These are phyloP conservation scores for Antrodiella citrinella DNA, from an alignment of 768 basidiomycete species.

Conservation along the genomic window DNA sequence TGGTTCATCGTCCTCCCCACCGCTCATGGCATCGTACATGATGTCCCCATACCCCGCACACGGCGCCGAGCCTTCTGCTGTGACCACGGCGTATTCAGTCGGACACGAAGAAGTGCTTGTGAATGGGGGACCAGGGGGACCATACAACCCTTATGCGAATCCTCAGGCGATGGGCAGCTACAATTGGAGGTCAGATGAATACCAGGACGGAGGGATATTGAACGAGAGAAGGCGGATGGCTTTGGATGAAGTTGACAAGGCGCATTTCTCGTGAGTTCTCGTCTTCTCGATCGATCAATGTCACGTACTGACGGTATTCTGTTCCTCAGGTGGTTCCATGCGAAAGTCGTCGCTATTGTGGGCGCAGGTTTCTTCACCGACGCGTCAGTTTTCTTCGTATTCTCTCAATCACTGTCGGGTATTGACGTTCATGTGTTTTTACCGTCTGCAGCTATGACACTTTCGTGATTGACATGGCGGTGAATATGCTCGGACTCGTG, in stretches of 20 bases:
- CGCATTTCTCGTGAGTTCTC: conserved; percentile 62
- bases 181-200: not conserved
- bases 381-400: conserved; percentile 10
- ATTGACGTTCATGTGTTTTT: not conserved
- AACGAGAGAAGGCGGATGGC: conserved; percentile 22
- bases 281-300: not conserved
- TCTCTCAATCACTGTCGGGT: not conserved
- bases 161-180: not conserved
- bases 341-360: conserved; percentile 47
- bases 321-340: conserved; percentile 67
- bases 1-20: no score
- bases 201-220: not conserved
- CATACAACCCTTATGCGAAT: not conserved
- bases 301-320: not conserved
- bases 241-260: conserved; percentile 81
- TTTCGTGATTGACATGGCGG: conserved; percentile 84
- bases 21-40: not conserved
- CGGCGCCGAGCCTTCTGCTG: not conserved
- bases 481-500: conserved; percentile 77
- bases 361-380: conserved; percentile 90
- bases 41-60: not conserved
- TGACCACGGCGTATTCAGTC: not conserved
- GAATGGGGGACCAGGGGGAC: not conserved
- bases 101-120: not conserved
- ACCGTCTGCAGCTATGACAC: conserved; percentile 55